Evolutionary conservation across 2,329 filamentous ascomycete genomes (phyloP), one percentile per base, ranked within the genome.

Genomic region (Harringtonia aguacate): DNA sequence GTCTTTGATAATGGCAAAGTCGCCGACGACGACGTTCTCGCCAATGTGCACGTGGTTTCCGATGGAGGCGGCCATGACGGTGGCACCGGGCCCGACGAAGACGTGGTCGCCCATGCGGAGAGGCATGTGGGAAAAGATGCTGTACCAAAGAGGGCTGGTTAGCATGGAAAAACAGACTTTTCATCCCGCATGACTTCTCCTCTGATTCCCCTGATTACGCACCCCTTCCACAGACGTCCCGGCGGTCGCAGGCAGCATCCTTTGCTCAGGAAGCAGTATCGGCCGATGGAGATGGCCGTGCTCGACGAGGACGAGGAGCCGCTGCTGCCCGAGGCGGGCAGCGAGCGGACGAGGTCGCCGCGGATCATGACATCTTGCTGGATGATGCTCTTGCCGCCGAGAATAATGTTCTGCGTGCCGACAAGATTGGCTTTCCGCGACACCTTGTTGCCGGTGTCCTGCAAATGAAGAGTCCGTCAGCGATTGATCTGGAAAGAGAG

Each of bases 401-500:
- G 83, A 64, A 95, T 95, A 65, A 98, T 97, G 66, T 97, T 94
- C 55, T 94, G 88, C 20, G 90, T 95, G 56, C 92, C 92, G 57
- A 94, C 85, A 54, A 98, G 86, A 59, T 84, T 81, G 49, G 87
- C 86, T 54, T 87, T 87, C 53, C 92, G 86, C 33, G 89, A 90
- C 56, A 98, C 92, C 69, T 97, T 97, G 75, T 98, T 98, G 53
- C 92, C 92, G 3, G 89, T 95, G 66, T 97, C 90, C 89, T 94
- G 53, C 6, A 21, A 6, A 3, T 1, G 12, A 27, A 30, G 1
- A 22, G 21, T 15, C 14, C 17, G 24, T 39, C 15, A 40, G 30
- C 37, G 15, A 27, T 34, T n/a, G n/a, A n/a, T n/a, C n/a, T n/a
- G n/a, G n/a, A n/a, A n/a, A 27, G 10, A 27, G 24, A 27, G 7